phyloP scores from a whole-genome alignment of 169 alveolate genomes.

The Besnoitia besnoiti region DNA sequence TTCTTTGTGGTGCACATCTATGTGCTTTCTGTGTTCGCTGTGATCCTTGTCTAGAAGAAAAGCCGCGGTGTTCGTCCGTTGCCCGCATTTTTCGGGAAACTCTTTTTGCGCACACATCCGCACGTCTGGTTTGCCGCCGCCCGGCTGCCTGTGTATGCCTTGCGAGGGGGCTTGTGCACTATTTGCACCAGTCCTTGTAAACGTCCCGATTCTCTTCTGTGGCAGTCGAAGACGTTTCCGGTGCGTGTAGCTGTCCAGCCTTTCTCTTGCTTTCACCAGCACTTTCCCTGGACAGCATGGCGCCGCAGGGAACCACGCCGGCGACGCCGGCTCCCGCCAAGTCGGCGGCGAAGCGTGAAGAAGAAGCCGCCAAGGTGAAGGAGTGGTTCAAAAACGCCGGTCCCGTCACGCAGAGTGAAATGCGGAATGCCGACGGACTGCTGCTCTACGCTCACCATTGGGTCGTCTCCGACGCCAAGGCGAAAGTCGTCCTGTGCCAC shows the following conservation, averaged over 20 bases:
- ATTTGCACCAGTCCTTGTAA: background rate
- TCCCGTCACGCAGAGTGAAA: background rate
- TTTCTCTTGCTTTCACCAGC: too few species aligned
- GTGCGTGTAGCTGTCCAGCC: background rate
- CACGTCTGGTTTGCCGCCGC: too few species aligned
- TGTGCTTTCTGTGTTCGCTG: too few species aligned
- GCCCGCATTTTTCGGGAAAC: too few species aligned
- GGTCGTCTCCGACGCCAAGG: background rate
- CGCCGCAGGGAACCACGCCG: background rate
- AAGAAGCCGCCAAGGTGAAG: background rate
- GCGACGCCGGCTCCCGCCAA: background rate
- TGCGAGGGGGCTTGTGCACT: too few species aligned
- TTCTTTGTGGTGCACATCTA: too few species aligned
- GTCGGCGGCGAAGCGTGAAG: background rate
- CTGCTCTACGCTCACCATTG: background rate
- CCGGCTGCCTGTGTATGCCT: too few species aligned
- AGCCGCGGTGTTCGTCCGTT: too few species aligned
- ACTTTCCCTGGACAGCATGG: background rate
- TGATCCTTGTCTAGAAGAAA: too few species aligned
- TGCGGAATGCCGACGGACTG: conserved; percentile 33
- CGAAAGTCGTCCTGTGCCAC: conserved; percentile 2
- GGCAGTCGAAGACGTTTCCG: background rate
- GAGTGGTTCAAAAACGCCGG: conserved; percentile 37
- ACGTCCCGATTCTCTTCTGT: background rate
- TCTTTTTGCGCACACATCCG: too few species aligned